Percentiles rank a stretch among this genome's conserved stretches.
Evolutionary conservation across 129 eudicot species (phyloP).

Genomic region (Logfia minima): DNA sequence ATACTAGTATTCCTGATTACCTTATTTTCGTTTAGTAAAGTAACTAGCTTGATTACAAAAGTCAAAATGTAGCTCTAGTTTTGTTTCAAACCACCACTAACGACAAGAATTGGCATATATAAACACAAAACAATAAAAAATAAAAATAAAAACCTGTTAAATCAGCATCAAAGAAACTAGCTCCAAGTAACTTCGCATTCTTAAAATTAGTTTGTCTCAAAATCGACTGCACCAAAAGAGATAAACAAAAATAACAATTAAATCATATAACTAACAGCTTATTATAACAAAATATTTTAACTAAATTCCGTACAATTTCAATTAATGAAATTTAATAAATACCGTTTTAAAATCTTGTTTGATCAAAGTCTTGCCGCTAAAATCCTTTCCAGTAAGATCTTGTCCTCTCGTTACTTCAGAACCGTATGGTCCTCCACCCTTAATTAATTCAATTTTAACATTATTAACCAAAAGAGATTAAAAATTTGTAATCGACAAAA

Average conservation of each 20-base stretch:
- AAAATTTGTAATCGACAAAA: not conserved
- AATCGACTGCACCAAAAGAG: constrained; percentile 59
- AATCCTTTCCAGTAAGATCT: constrained; percentile 88
- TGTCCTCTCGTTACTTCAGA: constrained; percentile 94
- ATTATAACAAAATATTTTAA: no score
- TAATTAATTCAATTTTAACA: constrained; percentile 10
- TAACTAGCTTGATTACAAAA: not conserved
- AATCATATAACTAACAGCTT: not conserved
- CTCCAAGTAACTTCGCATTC: constrained; percentile 86
- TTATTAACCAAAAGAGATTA: not conserved
- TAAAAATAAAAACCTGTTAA: constrained; percentile 60
- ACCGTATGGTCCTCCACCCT: constrained; percentile 99
- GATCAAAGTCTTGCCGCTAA: constrained; percentile 87
- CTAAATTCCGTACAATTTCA: not conserved
- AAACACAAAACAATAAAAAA: not conserved
- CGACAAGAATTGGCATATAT: constrained; percentile 2
- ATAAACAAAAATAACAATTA: not conserved
- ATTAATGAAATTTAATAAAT: not conserved
- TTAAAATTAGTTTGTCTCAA: constrained; percentile 86
- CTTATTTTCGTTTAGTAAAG: not conserved
- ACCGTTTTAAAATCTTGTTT: constrained; percentile 96
- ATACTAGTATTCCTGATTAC: no score
- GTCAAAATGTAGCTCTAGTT: not conserved
- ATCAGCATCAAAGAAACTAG: constrained; percentile 99
- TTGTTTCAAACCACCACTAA: not conserved